phyloP scores from a whole-genome alignment of 2,329 filamentous ascomycete species.

The Aspergillus hortae region DNA sequence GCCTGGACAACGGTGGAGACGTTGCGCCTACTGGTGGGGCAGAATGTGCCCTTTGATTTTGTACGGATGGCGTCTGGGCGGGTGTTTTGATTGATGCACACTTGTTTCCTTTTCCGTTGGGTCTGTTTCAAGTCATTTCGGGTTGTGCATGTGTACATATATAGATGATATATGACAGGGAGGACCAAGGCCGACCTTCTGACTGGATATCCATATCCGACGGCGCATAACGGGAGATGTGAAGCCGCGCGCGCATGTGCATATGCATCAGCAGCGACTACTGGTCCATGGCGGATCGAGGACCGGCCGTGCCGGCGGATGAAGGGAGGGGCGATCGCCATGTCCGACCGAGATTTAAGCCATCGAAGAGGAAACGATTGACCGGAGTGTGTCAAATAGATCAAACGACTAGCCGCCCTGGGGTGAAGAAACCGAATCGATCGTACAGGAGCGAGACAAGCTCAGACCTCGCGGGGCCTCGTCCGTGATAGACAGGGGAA shows the following conservation, averaged over 20 bases:
- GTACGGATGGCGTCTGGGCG: constrained; percentile 68
- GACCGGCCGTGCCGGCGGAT: not conserved
- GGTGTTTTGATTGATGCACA: constrained; percentile 40
- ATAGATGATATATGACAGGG: not conserved
- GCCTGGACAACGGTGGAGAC: constrained; percentile 84
- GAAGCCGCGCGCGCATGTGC: not conserved
- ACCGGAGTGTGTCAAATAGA: not conserved
- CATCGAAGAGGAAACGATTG: not conserved
- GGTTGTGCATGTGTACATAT: constrained; percentile 1
- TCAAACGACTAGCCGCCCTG: not conserved
- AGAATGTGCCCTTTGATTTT: constrained; percentile 86
- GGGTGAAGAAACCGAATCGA: not conserved
- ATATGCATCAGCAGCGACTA: too few relatives aligned
- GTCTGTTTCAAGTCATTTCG: not conserved
- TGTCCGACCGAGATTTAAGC: not conserved
- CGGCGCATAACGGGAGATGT: not conserved
- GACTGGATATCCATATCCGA: not conserved
- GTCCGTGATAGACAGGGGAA: constrained; percentile 18
- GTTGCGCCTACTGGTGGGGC: constrained; percentile 71
- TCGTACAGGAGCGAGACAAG: not conserved
- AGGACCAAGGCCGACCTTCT: not conserved
- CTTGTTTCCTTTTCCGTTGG: not conserved
- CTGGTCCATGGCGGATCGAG: not conserved
- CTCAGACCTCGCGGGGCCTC: constrained; percentile 6
- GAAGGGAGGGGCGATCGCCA: not conserved